Evolutionary conservation across 2,329 filamentous ascomycete genomes (phyloP), one percentile per base, ranked within the genome.

Genomic region (Xylaria sp.): DNA sequence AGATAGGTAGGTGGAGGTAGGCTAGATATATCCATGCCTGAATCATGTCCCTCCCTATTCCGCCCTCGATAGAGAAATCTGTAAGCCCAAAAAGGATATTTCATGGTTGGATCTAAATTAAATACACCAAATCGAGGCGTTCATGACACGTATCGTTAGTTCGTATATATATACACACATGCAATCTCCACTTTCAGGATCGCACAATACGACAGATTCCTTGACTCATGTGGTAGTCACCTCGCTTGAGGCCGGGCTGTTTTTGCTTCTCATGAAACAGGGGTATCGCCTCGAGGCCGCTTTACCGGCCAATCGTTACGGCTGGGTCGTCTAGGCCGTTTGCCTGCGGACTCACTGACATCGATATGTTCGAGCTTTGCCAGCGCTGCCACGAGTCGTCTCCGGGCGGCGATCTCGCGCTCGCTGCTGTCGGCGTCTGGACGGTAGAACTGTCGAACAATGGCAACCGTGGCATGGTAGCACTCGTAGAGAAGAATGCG

Each of bases 401-500:
- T 83, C 39, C 87, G 76, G 1, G 85, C 87, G 7, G 82, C 81
- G 13, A 89, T 79, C 73, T 89, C 87, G 5, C 81, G 78, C 17
- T 77, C 78, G 54, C 80, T 84, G 66, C 84, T 85, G 60, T 84
- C 82, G 2, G 73, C 75, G 20, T 72, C 66, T 3, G 85, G 84
- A 1, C 85, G 81, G 72, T 87, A 88, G 72, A 87, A 87, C 67
- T 87, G 85, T 36, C 77, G 79, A 2, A 88, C 86, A 5, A 89
- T 81, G 44, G 79, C 76, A 4, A 83, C 81, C 0, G 84, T 78
- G 3, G 85, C 82, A 68, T 88, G 85, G 73, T 87, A 89, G 72
- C 85, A 86, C 68, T 85, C 81, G 76, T 89, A 90, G 2, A 90
- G 75, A 1, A 89, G 75, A 6, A 87, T 72, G 11, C 87, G 81